Evolutionary conservation across 345 rosid species (phyloP).

Genomic region (Excoecaria cochinchinensis): DNA sequence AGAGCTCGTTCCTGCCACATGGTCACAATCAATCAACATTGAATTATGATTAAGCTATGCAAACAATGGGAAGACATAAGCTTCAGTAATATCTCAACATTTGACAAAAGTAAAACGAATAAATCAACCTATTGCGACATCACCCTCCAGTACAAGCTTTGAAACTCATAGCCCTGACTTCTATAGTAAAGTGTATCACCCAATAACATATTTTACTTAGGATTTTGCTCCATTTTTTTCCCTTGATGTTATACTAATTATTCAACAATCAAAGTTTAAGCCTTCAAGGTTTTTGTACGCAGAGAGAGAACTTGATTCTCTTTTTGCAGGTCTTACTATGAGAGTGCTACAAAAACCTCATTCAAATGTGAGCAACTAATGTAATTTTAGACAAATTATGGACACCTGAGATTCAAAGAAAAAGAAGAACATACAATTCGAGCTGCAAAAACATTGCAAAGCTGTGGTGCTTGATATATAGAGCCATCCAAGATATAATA

Average conservation of each 20-base stretch:
- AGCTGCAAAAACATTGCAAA: conserved; percentile 81
- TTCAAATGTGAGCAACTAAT: not conserved
- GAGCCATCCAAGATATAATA: conserved; percentile 91
- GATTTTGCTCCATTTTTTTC: not conserved
- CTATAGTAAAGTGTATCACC: not conserved
- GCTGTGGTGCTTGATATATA: conserved; percentile 89
- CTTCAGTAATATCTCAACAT: not conserved
- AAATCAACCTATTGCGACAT: not conserved
- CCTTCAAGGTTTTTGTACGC: not conserved
- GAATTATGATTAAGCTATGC: not conserved
- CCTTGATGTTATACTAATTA: not conserved
- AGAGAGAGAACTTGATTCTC: not conserved
- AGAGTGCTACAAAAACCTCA: not conserved
- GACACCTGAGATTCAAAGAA: not conserved
- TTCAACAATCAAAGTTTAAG: not conserved
- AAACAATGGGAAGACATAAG: not conserved
- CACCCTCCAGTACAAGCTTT: not conserved
- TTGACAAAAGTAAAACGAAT: not conserved
- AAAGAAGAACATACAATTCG: conserved; percentile 58
- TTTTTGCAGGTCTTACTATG: not conserved
- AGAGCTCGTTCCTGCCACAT: conserved; percentile 73
- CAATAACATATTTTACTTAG: not conserved
- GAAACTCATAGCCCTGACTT: not conserved
- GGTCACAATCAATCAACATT: conserved; percentile 8
- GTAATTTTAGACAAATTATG: conserved; percentile 7